Base-by-base conservation (phyloP, 2,329 filamentous ascomycete species). In the Paracoccidioides brasiliensis region DNA sequence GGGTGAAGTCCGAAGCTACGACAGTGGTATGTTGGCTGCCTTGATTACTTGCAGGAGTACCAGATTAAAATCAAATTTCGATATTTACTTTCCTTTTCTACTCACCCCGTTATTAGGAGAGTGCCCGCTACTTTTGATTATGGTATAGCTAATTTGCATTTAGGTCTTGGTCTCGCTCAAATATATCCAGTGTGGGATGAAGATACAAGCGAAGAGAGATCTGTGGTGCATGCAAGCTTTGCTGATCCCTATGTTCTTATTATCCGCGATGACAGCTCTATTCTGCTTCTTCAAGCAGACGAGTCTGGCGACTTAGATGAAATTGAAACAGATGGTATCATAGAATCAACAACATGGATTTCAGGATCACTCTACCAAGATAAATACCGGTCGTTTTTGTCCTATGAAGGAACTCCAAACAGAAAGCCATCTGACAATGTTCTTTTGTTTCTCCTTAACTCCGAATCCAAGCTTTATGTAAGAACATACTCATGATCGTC, bases 161-260 rank as follows among this genome's bases (percentile, higher is more conserved):
- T 64, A 89, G 88, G 95, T 69, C 80, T 98, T 57, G 88, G 86
- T 9, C 78, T 98, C 54, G 84, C 85, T 48, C 91, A 97, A 65
- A 97, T 98, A 55, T 79, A 96, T 52, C 89, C 90, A 0, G 89
- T 97, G 80, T 81, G 88, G 59, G 93, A 97, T 63, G 93, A 95
- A 64, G 88, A 93, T 60, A 90, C 85, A 0, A 90, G 86, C 10
- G 84, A 74, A 42, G 69, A 95, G 64, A 84, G 88, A 4, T 80
- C 84, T 54, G 85, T 93, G 44, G 74, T 90, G 48, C 86, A 83
- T 64, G 86, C 88, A 41, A 94, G 87, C 66, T 90, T 97, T 63
- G 81, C 81, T 22, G 91, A 97, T 62, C 89, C 89, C 0, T 96
- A 90, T 65, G 71, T 98, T 10, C 74, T 95, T 2, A 78, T 97